These are phyloP conservation scores for Oryza meyeriana DNA, from an alignment of 176 grass and related monocot species.

Conservation along the genomic window DNA sequence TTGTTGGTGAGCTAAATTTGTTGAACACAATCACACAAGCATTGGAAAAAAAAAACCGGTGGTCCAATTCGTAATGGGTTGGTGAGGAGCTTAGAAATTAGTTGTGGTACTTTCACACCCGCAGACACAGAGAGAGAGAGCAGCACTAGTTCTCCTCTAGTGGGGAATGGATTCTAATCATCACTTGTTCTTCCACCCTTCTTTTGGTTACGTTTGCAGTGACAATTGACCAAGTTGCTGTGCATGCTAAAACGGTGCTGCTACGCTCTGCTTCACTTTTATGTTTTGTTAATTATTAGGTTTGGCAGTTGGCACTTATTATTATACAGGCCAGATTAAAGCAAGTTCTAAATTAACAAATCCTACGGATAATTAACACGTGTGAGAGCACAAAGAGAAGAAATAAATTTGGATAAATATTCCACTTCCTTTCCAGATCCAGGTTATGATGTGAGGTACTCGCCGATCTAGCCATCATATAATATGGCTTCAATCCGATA, in stretches of 20 bases:
- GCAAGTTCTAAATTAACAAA: background rate
- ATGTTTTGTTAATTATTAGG: background rate
- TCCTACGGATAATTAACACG: background rate
- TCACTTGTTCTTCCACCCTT: background rate
- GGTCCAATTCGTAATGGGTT: background rate
- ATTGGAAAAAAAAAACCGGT: background rate
- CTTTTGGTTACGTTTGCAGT: background rate
- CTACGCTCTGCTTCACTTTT: background rate
- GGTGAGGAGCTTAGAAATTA: slow-evolving; percentile 16
- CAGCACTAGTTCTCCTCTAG: background rate
- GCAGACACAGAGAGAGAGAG: background rate
- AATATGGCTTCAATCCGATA: background rate
- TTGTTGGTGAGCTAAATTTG: slow-evolving; percentile 27
- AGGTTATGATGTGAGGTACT: background rate
- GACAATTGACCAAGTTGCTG: background rate
- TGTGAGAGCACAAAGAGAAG: background rate
- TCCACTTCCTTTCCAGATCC: background rate
- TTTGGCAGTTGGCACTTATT: background rate
- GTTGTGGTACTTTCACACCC: background rate
- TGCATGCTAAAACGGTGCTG: background rate
- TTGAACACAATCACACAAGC: background rate
- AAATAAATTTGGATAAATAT: background rate
- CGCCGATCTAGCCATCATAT: background rate
- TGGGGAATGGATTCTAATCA: too few species aligned
- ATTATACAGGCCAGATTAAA: background rate